Evolutionary conservation across 2,329 filamentous ascomycete species (phyloP), one percentile per base, ranked within the genome.

Genomic region (Hymenoscyphus infarciens): DNA sequence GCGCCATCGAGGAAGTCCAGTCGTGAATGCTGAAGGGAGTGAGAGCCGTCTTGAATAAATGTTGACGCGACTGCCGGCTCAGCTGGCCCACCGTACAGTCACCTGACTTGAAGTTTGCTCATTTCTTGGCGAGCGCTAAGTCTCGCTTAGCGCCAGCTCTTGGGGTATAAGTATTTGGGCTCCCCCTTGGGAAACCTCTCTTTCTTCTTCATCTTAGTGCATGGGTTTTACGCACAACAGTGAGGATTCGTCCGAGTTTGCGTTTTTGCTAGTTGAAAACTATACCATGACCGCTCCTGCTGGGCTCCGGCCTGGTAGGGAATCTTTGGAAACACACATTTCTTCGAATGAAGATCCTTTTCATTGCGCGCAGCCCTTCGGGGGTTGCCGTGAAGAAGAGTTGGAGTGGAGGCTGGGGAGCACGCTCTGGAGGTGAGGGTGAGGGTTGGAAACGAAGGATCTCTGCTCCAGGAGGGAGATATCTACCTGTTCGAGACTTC

Each of bases 191-290:
- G 11, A 52, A 52, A 52, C 19, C 45, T 62, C 56, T 63, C 74
- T 78, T 81, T 76, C 75, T 68, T 75, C 76, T 74, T 72, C 78
- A 85, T 86, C 82, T 80, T 75, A 82, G 85, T 88, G 87, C 87
- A 87, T 79, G 69, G 67, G 89, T 87, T 84, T 88, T 89, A 90
- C 83, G 87, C 84, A 84, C 87, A 85, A 85, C 87, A 88, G 87
- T 92, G 61, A 92, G 86, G 89, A 91, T 87, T 87, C 84, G 87
- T 91, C 89, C 86, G 89, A 92, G 87, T 64, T 69, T 83, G 83
- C 83, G 83, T 91, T 90, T 90, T 91, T 91, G 89, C 88, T 91
- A 90, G 87, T 73, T 73, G 70, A 74, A 74, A 75, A 75, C 72
- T 74, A 74, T 70, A 71, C 81, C 82, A 84, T 89, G 88, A 91